These are phyloP conservation scores for Colletotrichum sp. DNA, from an alignment of 2,329 filamentous ascomycete species.

Conservation along the genomic window DNA sequence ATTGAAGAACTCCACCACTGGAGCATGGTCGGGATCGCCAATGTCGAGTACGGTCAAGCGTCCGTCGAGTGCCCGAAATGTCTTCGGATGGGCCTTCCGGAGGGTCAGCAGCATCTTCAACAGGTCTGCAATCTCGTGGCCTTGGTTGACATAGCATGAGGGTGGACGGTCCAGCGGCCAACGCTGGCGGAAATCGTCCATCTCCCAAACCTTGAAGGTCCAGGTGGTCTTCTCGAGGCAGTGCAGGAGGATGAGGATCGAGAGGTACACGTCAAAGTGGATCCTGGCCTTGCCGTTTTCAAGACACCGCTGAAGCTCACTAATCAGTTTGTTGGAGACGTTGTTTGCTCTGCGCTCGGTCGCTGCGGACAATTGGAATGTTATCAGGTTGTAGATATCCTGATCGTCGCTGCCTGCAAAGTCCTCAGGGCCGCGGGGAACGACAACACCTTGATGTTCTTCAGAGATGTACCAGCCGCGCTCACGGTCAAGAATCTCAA, in stretches of 20 bases:
- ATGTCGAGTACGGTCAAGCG: slow-evolving; percentile 52
- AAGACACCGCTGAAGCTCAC: slow-evolving; percentile 64
- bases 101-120: slow-evolving; percentile 68
- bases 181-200: slow-evolving; percentile 60
- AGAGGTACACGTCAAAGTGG: slow-evolving; percentile 66
- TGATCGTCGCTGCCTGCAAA: slow-evolving; percentile 51
- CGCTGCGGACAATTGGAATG: slow-evolving; percentile 68
- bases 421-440: slow-evolving; percentile 54
- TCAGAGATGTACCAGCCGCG: slow-evolving; percentile 64
- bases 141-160: slow-evolving; percentile 61
- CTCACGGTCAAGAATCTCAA: slow-evolving; percentile 70
- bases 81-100: slow-evolving; percentile 63
- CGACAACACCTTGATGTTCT: slow-evolving; percentile 45
- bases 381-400: slow-evolving; percentile 66
- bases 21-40: slow-evolving; percentile 40
- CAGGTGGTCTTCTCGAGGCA: slow-evolving; percentile 72
- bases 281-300: slow-evolving; percentile 66
- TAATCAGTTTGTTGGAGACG: slow-evolving; percentile 63
- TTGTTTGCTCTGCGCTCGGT: slow-evolving; percentile 67
- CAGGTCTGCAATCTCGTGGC: slow-evolving; percentile 61
- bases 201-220: slow-evolving; percentile 73
- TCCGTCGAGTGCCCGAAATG: slow-evolving; percentile 49
- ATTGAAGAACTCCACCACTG: slow-evolving; percentile 57
- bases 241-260: slow-evolving; percentile 67
- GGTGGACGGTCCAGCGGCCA: slow-evolving; percentile 68